Evolutionary conservation across 805 yeast species (phyloP).

Genomic region (Wickerhamiella hasegawae): DNA sequence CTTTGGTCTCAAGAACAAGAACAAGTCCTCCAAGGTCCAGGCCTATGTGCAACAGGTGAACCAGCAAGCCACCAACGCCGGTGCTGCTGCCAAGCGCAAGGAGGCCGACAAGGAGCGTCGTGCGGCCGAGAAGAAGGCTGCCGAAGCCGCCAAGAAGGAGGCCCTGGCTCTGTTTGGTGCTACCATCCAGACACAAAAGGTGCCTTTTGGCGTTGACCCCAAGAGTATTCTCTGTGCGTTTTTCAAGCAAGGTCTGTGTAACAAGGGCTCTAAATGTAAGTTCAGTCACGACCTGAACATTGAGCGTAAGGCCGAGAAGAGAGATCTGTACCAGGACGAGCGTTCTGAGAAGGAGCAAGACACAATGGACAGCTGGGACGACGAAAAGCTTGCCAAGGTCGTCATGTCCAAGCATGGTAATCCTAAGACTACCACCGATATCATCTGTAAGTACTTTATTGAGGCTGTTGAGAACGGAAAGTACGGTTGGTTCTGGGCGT

Average conservation of each 20-base stretch:
- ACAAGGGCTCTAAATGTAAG: constrained; percentile 53
- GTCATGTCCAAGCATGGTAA: constrained; percentile 88
- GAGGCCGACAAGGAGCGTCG: constrained; percentile 58
- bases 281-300: constrained; percentile 78
- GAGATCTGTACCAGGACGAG: constrained; percentile 82
- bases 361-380: constrained; percentile 96
- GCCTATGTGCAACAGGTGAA: constrained; percentile 52
- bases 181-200: constrained; percentile 57
- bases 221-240: constrained; percentile 80
- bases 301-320: constrained; percentile 80
- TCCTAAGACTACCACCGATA: constrained; percentile 85
- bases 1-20: constrained; percentile 89
- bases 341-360: constrained; percentile 56
- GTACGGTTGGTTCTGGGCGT: constrained; percentile 98
- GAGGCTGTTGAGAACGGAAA: constrained; percentile 95
- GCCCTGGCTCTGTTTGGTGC: constrained; percentile 63
- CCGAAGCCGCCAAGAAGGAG: constrained; percentile 77
- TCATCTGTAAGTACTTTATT: constrained; percentile 81
- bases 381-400: constrained; percentile 78
- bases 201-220: constrained; percentile 96
- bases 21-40: constrained; percentile 85
- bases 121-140: constrained; percentile 73
- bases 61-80: constrained; percentile 39
- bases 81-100: constrained; percentile 41
- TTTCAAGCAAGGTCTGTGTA: constrained; percentile 77